Evolutionary conservation across 495 filamentous ascomycete species (phyloP), one percentile per base, ranked within the genome.

Genomic region (Annulohypoxylon stygium): DNA sequence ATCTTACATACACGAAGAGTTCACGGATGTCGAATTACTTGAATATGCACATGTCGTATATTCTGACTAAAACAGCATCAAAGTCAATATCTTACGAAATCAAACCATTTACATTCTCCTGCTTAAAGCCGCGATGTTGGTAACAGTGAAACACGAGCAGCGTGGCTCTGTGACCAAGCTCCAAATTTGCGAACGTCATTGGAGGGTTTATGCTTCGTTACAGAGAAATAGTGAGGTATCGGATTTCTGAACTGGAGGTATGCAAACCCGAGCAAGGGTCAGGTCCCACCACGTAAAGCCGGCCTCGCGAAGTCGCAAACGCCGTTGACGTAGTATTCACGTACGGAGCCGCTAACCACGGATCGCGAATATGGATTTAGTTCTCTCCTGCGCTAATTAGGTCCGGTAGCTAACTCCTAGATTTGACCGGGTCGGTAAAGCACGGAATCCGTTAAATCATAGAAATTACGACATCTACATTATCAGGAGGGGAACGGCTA

Each of bases 161-260:
- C 20, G 20, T 23, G 20, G 20, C 20, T 23, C 20, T 23, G 20
- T 23, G 20, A 23, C 20, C 20, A 39, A 39, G 12, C 37, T 3
- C 5, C 9, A 10, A 11, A 39, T 39, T 39, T 0, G 12, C 37
- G 37, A 7, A 39, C 37, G 37, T 39, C 37, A 39, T 39, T 39
- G 12, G 8, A 39, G 9, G 37, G 37, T 2, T 39, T 10, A 39
- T 39, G 37, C 25, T 25, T 10, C 7, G 2, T 12, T 26, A 14
- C 20, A 25, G 18, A 50, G 20, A 14, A 6, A 10, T 12, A 18
- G 18, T 16, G 1, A 5, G n/a, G 12, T 18, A 3, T 66, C 63
- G 63, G 63, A 18, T 36, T 58, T 58, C 51, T 47, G 39, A 47
- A 30, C 48, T 58, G 51, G 51, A 66, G 51, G n/a, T 47, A 47